Evolutionary conservation across 2,329 filamentous ascomycete genomes (phyloP).

Genomic region (Colletotrichum sp.): DNA sequence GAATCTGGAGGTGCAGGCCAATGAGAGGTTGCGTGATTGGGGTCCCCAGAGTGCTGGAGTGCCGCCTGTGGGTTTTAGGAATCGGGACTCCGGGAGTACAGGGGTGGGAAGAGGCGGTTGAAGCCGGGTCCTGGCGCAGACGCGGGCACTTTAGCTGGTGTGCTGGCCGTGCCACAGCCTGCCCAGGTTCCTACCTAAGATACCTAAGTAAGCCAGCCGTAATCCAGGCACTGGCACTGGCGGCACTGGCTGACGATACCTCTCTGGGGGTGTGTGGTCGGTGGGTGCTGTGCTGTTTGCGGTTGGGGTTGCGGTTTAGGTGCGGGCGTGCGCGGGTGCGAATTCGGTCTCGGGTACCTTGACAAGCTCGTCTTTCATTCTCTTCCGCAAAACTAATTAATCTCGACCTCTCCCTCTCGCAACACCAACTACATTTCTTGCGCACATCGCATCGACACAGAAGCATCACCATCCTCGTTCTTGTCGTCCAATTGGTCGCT

Average conservation of each 20-base stretch:
- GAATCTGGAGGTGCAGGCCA: background rate
- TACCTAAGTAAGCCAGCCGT: background rate
- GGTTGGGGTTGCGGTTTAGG: background rate
- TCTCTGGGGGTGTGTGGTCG: background rate
- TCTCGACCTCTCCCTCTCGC: background rate
- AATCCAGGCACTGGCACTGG: background rate
- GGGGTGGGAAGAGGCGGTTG: background rate
- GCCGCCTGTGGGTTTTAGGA: background rate
- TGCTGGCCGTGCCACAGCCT: background rate
- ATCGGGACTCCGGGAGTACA: background rate
- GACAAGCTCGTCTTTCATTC: background rate
- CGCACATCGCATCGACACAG: background rate
- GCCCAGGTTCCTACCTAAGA: background rate
- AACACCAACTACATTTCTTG: background rate
- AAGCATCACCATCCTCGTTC: background rate
- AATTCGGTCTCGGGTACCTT: slow-evolving; percentile 14
- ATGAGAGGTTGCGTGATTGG: background rate
- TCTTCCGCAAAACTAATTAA: background rate
- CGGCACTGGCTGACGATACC: background rate
- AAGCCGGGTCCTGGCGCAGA: background rate
- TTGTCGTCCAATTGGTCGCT: background rate
- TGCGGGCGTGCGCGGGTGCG: background rate
- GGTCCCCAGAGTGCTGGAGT: background rate
- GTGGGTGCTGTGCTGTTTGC: background rate
- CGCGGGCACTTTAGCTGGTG: background rate